phyloP scores from a whole-genome alignment of 768 basidiomycete genomes.

The Lanmaoa rubissima region DNA sequence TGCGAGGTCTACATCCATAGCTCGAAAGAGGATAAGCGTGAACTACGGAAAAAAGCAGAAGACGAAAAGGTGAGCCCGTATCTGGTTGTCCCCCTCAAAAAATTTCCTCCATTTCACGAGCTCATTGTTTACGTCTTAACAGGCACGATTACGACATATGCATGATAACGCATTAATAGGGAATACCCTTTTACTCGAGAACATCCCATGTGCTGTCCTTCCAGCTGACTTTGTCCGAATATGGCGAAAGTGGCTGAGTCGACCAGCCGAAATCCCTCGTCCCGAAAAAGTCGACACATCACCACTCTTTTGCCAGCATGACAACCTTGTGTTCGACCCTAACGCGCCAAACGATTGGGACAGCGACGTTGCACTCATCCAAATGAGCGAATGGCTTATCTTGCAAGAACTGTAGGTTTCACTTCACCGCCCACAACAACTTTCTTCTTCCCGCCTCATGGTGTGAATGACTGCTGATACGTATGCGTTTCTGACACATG shows the following conservation, averaged over 20 bases:
- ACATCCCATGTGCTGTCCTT: constrained; percentile 55
- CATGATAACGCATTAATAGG: constrained; percentile 52
- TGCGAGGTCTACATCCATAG: constrained; percentile 57
- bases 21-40: constrained; percentile 61
- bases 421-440: background rate
- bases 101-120: constrained; percentile 15
- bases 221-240: constrained; percentile 58
- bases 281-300: constrained; percentile 65
- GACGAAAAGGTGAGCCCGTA: constrained; percentile 64
- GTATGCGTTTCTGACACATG: constrained; percentile 17
- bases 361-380: constrained; percentile 53
- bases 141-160: constrained; percentile 67
- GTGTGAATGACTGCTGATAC: constrained; percentile 3
- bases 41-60: constrained; percentile 63
- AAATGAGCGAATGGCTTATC: constrained; percentile 61
- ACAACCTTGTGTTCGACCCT: constrained; percentile 62
- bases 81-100: background rate
- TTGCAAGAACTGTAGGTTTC: constrained; percentile 55
- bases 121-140: constrained; percentile 12
- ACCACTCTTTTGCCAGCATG: constrained; percentile 66
- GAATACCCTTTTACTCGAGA: constrained; percentile 44
- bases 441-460: constrained; percentile 6
- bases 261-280: constrained; percentile 51
- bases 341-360: constrained; percentile 60
- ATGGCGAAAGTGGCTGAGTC: constrained; percentile 71